Conservation (phyloP, 495 filamentous ascomycete species). For the Hyaloscypha finlandica region DNA sequence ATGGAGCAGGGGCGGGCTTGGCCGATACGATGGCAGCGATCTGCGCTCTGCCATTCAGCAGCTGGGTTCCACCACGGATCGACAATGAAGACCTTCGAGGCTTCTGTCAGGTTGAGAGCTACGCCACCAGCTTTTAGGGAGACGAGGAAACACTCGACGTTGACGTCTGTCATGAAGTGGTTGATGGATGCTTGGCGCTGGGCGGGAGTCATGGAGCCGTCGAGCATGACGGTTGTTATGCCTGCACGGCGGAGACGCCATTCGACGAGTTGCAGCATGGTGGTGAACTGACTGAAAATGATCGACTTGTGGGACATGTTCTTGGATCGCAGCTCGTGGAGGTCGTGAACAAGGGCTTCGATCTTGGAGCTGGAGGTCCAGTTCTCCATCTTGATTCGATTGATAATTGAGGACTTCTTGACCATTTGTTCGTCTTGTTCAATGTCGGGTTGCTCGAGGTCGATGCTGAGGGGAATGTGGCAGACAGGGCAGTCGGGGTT, state of each 20-base stretch:
- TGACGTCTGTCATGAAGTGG: slow-evolving; percentile 90
- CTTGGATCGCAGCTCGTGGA: slow-evolving; percentile 83
- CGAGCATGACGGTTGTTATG: slow-evolving; percentile 96
- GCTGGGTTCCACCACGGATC: slow-evolving; percentile 99
- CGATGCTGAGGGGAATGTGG: slow-evolving; percentile 85
- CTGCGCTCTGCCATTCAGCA: slow-evolving; percentile 95
- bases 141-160: slow-evolving; percentile 93
- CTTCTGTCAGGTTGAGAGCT: slow-evolving; percentile 91
- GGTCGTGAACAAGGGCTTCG: slow-evolving; percentile 89
- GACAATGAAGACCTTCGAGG: slow-evolving; percentile 90
- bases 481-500: slow-evolving; percentile 86
- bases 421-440: slow-evolving; percentile 81
- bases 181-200: slow-evolving; percentile 88
- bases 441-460: slow-evolving; percentile 90
- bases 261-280: slow-evolving; percentile 95
- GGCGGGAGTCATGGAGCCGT: slow-evolving; percentile 91
- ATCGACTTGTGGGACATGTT: slow-evolving; percentile 94
- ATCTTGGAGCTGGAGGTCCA: slow-evolving; percentile 99
- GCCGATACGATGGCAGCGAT: slow-evolving; percentile 96
- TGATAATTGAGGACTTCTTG: slow-evolving; percentile 95
- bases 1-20: slow-evolving; percentile 93
- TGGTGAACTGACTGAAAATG: slow-evolving; percentile 96
- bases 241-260: slow-evolving; percentile 94
- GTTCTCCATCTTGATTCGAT: slow-evolving; percentile 94
- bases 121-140: slow-evolving; percentile 95